phyloP scores from a whole-genome alignment of 306 rosid genomes.

The Mimosa pudica region DNA sequence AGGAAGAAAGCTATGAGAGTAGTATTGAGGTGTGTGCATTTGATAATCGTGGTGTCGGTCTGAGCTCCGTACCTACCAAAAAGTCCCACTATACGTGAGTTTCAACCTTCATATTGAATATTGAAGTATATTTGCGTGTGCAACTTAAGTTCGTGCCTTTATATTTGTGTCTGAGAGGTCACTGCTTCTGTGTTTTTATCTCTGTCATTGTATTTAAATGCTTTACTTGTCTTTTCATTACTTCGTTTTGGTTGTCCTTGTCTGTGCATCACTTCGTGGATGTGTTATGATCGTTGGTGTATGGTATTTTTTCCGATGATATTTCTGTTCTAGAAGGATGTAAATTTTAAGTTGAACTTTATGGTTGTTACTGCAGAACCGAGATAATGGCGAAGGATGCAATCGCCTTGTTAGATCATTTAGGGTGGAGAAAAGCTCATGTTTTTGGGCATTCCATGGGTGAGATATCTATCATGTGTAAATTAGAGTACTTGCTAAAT shows the following conservation, averaged over 20 bases:
- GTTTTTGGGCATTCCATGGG: slow-evolving; percentile 98
- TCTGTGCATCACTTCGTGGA: not conserved
- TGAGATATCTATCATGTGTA: slow-evolving; percentile 35
- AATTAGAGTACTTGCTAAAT: not conserved
- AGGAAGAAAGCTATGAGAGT: slow-evolving; percentile 26
- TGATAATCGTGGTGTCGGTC: slow-evolving; percentile 94
- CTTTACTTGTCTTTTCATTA: not conserved
- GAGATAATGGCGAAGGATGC: slow-evolving; percentile 89
- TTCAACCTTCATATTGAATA: not conserved
- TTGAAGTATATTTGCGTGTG: no score
- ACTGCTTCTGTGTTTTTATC: not conserved
- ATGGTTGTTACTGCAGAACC: slow-evolving; percentile 69
- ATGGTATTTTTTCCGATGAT: not conserved
- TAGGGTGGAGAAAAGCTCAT: slow-evolving; percentile 93
- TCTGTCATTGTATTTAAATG: not conserved
- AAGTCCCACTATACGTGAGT: slow-evolving; percentile 86
- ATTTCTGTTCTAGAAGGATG: not conserved
- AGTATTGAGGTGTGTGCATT: slow-evolving; percentile 81
- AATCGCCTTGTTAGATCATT: slow-evolving; percentile 75
- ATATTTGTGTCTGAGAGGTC: not conserved
- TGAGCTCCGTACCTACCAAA: slow-evolving; percentile 66
- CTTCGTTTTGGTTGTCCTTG: slow-evolving; percentile 4
- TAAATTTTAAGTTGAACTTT: slow-evolving; percentile 4
- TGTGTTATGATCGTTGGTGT: not conserved
- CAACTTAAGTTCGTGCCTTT: not conserved